Base-by-base conservation (phyloP, 176 grass and related monocot genomes). In the Saccharum officinarum region DNA sequence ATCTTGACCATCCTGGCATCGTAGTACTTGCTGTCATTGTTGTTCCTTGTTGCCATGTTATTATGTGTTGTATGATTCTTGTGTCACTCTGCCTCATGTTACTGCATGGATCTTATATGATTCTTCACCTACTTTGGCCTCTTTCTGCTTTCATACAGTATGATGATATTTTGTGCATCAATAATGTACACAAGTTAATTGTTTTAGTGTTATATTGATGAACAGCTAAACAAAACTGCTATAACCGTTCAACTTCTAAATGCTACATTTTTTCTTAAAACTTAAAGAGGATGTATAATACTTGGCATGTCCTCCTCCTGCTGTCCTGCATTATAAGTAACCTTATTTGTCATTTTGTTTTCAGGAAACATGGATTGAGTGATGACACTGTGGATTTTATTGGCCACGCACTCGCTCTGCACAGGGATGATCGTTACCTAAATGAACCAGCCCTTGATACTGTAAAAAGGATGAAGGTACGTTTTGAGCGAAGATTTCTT, bases 381-480 rank as follows among this genome's bases (percentile, higher is more conserved):
- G 95, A 94, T 59, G 93, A 94, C 86, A 94, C 95, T 37, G 83
- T 94, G 36, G 95, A 95, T 64, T 97, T 98, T 69, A 93, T 98
- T 78, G 95, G 95, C 13, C 95, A 95, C 73, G 92, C 95, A 4
- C 76, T 95, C 54, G 92, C 95, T 74, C 92, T 97, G 88, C 92
- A 97, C 68, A 94, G 95, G 80, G 90, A 97, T 80, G 95, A 97
- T 75, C 75, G 83, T 30, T 97, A 94, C 86, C 90, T 97, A 66
- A 52, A 86, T 40, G 92, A 94, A 76, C 90, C 90, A n/a, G 92
- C 95, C 77, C 84, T 97, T 82, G 90, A 92, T 86, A 97, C 95
- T 78, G 86, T 97, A 64, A 94, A 97, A 87, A 92, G 92, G 80
- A 97, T 97, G 95, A 97, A 97, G 75, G 95, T 97, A 92, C 61